A percentile compares a stretch with the other conserved stretches of the same genome.
These are phyloP conservation scores for Phytophthora macrochlamydospora DNA, from an alignment of 352 stramenopile genomes.

Conservation along the genomic window DNA sequence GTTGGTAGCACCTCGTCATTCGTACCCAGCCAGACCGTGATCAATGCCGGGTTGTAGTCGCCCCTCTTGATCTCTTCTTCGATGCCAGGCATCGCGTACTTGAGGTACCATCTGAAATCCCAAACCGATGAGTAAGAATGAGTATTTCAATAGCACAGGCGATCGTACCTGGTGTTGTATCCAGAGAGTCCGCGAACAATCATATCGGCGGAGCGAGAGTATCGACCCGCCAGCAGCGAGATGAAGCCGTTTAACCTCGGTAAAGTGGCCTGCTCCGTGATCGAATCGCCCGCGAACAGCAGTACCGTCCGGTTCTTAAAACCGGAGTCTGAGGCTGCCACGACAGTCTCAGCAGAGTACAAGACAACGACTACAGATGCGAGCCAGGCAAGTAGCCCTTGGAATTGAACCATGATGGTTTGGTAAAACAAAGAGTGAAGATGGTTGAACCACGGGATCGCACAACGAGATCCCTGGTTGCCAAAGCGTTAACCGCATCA, in stretches of 20 bases:
- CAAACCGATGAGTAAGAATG: neutral
- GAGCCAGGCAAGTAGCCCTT: no score
- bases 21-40: conserved; percentile 58
- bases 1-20: conserved; percentile 50
- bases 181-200: conserved; percentile 40
- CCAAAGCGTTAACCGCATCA: no score
- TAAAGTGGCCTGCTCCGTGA: conserved; percentile 36
- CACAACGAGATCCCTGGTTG: no score
- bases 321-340: no score
- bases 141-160: no score
- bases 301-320: conserved; percentile 11
- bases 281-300: conserved; percentile 43
- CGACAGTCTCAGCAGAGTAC: no score
- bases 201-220: conserved; percentile 38
- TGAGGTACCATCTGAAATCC: conserved; percentile 35
- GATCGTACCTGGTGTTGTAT: conserved; percentile 38
- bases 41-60: conserved; percentile 26
- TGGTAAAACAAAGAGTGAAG: no score
- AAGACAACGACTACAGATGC: no score
- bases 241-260: conserved; percentile 28
- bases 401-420: no score
- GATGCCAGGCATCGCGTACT: conserved; percentile 36
- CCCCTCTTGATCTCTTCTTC: conserved; percentile 33
- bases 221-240: conserved; percentile 33
- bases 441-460: no score